phyloP scores from a whole-genome alignment of 1,284 basidiomycete genomes.

The Pseudozyma hubeiensis region DNA sequence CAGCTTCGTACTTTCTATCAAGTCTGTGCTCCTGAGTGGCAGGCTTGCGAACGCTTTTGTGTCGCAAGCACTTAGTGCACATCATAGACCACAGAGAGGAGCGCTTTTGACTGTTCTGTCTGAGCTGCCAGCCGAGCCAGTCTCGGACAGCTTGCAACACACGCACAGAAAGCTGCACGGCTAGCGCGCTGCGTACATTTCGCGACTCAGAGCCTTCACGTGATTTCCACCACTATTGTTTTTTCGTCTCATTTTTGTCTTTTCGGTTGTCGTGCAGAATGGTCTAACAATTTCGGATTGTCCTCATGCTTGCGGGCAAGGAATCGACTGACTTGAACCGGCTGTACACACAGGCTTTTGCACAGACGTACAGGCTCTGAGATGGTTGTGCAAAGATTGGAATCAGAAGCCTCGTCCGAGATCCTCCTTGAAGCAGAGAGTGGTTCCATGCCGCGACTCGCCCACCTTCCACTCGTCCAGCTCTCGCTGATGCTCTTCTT shows the following conservation, averaged over 20 bases:
- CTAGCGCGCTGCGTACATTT: slow-evolving; percentile 35
- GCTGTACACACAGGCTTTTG: no score
- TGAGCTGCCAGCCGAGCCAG: background rate
- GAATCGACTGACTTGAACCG: no score
- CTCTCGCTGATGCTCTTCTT: background rate
- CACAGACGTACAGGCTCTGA: background rate
- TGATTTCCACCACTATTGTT: slow-evolving; percentile 15
- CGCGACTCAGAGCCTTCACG: slow-evolving; percentile 28
- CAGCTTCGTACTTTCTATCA: no score
- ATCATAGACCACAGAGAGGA: no score
- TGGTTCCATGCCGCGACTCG: slow-evolving; percentile 45
- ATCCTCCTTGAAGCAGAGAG: slow-evolving; percentile 55
- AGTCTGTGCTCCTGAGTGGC: no score
- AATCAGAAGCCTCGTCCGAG: slow-evolving; percentile 45
- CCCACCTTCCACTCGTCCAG: slow-evolving; percentile 44
- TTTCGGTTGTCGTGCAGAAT: background rate
- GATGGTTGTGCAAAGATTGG: background rate
- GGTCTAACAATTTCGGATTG: slow-evolving; percentile 3
- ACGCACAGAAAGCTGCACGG: slow-evolving; percentile 10
- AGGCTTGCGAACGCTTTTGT: no score
- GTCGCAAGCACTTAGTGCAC: no score
- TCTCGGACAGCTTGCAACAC: background rate
- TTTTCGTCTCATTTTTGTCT: background rate
- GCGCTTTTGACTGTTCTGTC: no score
- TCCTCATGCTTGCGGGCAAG: background rate